Percentiles rank a stretch among this genome's conserved stretches.
Conservation (phyloP, 1,284 basidiomycete species). For the Athelia psychrophila region DNA sequence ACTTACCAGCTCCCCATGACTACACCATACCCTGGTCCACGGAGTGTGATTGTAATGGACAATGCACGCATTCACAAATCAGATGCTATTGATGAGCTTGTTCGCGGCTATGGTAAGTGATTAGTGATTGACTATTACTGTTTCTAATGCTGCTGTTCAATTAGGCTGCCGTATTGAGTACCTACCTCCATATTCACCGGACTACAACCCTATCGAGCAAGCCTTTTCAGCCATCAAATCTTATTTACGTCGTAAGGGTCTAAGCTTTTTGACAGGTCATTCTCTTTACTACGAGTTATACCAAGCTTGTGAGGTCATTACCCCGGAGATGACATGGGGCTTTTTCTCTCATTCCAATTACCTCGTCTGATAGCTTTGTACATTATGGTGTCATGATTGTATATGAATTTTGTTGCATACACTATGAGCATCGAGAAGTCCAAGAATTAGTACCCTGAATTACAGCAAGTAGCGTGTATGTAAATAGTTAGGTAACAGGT, state of each 20-base stretch:
- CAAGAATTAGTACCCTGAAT: too few relatives aligned
- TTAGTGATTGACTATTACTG: neutral
- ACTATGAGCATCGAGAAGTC: too few relatives aligned
- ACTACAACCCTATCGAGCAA: constrained; percentile 27
- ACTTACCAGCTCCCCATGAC: constrained; percentile 8
- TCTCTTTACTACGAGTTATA: neutral
- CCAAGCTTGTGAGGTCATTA: neutral
- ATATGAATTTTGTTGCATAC: too few relatives aligned
- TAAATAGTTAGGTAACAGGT: too few relatives aligned
- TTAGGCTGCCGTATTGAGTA: constrained; percentile 15
- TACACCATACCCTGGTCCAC: constrained; percentile 11
- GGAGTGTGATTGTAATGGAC: constrained; percentile 22
- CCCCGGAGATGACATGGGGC: neutral
- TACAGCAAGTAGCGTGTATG: too few relatives aligned
- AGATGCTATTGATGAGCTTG: constrained; percentile 14
- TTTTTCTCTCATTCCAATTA: neutral
- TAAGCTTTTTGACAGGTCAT: neutral
- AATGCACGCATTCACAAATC: constrained; percentile 22
- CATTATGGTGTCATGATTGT: neutral
- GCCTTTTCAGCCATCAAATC: constrained; percentile 26
- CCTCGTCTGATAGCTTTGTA: neutral
- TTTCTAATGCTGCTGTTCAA: neutral
- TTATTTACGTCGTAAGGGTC: constrained; percentile 12
- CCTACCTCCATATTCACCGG: constrained; percentile 26
- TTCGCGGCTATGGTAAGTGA: constrained; percentile 9